A percentile compares a stretch with the other conserved stretches of the same genome.
phyloP scores from a whole-genome alignment of 192 early-diverging fungal species.

The Rhizoclosmatium sp. region DNA sequence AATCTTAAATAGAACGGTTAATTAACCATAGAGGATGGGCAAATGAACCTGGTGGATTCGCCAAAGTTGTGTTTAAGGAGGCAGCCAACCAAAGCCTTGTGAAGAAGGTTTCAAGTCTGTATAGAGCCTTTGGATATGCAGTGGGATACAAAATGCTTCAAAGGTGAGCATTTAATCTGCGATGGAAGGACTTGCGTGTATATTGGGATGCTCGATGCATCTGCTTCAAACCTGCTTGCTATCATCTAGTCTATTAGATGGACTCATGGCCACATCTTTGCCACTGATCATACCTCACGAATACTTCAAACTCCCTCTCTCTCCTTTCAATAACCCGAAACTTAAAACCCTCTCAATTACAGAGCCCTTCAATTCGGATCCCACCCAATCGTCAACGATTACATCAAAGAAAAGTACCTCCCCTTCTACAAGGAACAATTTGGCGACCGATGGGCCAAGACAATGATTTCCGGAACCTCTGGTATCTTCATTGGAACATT shows the following conservation, averaged over 20 bases:
- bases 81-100: constrained; percentile 67
- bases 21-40: constrained; percentile 54
- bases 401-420: constrained; percentile 74
- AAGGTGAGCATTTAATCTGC: constrained; percentile 55
- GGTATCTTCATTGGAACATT: constrained; percentile 86
- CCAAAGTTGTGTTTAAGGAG: constrained; percentile 86
- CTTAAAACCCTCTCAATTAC: background rate
- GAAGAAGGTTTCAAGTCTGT: constrained; percentile 81
- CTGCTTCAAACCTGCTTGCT: no score
- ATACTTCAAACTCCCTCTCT: constrained; percentile 4
- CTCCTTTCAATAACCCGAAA: background rate
- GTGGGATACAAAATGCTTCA: constrained; percentile 94
- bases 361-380: constrained; percentile 75
- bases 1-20: constrained; percentile 35
- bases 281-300: background rate
- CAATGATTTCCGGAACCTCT: constrained; percentile 44
- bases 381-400: constrained; percentile 89
- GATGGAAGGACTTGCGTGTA: background rate
- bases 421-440: constrained; percentile 70
- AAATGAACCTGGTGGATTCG: constrained; percentile 69
- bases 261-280: background rate
- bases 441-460: constrained; percentile 87
- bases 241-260: background rate
- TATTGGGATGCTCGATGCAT: no score
- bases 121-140: constrained; percentile 91